Percentiles rank a stretch among this genome's conserved stretches.
These are phyloP conservation scores for Phascolomyces articulosus DNA, from an alignment of 371 early-diverging fungal species.

Conservation along the genomic window DNA sequence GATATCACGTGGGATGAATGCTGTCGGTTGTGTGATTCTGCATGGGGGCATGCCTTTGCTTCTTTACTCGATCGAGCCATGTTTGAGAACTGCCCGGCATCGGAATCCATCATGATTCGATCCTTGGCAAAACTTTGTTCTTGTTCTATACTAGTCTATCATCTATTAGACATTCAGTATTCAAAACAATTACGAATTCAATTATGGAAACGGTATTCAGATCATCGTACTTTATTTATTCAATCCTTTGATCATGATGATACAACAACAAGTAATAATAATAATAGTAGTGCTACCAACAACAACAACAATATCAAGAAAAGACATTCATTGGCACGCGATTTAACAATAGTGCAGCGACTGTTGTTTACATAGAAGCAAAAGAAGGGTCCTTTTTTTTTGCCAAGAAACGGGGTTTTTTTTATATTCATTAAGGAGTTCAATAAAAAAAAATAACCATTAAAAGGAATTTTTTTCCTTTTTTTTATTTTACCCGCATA, in stretches of 20 bases:
- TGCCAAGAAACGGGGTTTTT: not conserved
- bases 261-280: too few relatives aligned
- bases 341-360: constrained; percentile 1
- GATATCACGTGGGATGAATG: constrained; percentile 11
- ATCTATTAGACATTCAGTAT: not conserved
- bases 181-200: not conserved
- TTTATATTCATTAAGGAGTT: not conserved
- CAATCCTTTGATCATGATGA: not conserved
- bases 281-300: not conserved
- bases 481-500: too few relatives aligned
- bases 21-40: constrained; percentile 9
- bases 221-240: not conserved
- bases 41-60: constrained; percentile 19
- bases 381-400: constrained; percentile 5
- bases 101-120: constrained; percentile 5
- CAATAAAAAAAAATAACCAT: not conserved
- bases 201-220: not conserved
- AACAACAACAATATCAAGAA: not conserved
- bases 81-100: constrained; percentile 10
- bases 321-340: not conserved
- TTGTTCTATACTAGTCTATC: not conserved
- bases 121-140: constrained; percentile 6
- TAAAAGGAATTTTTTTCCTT: too few relatives aligned
- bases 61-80: constrained; percentile 18
- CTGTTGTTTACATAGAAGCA: constrained; percentile 5